Conservation (phyloP, 2,329 filamentous ascomycete genomes). For the Elsinoe batatas region DNA sequence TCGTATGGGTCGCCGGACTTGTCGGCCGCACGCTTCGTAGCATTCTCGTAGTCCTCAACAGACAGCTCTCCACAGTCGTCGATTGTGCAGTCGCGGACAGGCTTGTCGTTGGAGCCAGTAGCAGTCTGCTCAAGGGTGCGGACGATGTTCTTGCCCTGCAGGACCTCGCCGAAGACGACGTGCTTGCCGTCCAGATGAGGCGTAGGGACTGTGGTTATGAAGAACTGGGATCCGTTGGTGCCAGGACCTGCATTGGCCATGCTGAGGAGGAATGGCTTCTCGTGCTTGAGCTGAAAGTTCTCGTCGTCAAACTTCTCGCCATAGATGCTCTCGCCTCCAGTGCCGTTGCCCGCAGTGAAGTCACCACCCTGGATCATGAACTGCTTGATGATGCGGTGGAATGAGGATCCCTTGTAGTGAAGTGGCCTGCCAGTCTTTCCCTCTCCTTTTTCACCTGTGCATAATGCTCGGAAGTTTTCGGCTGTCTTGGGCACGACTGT, state of each 20-base stretch:
- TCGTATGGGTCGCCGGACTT: constrained; percentile 83
- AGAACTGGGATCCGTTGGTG: constrained; percentile 97
- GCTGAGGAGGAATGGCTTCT: constrained; percentile 83
- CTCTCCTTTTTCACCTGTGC: constrained; percentile 85
- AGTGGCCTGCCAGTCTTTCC: constrained; percentile 76
- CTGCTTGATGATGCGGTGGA: constrained; percentile 95
- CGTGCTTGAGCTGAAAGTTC: constrained; percentile 87
- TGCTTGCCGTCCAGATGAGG: constrained; percentile 94
- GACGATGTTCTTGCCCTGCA: constrained; percentile 83
- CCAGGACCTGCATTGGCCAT: constrained; percentile 97
- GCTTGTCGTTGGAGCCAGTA: constrained; percentile 69
- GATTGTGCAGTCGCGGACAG: constrained; percentile 61
- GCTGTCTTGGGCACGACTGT: constrained; percentile 81
- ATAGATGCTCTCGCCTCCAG: constrained; percentile 94
- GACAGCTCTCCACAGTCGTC: constrained; percentile 75
- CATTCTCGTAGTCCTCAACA: constrained; percentile 57
- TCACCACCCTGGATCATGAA: constrained; percentile 99
- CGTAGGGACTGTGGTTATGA: constrained; percentile 90
- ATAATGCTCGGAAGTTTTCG: constrained; percentile 91
- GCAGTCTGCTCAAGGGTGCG: constrained; percentile 79
- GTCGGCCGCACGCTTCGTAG: constrained; percentile 62
- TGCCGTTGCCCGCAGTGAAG: constrained; percentile 90
- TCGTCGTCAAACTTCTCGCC: constrained; percentile 96
- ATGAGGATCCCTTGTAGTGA: constrained; percentile 82
- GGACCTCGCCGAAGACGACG: constrained; percentile 91